These are phyloP conservation scores for Eucalyptus marginata DNA, from an alignment of 345 rosid species.

Conservation along the genomic window DNA sequence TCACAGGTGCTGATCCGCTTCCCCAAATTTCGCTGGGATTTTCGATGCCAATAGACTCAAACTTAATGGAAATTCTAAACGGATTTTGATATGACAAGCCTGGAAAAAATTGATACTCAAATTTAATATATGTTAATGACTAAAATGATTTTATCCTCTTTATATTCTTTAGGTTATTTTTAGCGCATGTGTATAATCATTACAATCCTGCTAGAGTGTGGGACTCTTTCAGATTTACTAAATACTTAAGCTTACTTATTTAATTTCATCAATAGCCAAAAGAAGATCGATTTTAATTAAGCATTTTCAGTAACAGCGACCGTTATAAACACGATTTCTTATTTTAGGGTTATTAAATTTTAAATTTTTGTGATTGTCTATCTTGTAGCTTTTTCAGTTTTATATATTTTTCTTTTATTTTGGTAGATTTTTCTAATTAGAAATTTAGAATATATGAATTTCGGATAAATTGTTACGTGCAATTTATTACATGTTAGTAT, in stretches of 20 bases:
- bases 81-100: background rate
- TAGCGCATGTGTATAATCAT: background rate
- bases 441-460: background rate
- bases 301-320: rapidly evolving
- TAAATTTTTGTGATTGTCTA: background rate
- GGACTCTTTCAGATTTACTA: background rate
- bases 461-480: rapidly evolving
- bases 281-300: too few species aligned
- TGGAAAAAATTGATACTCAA: background rate
- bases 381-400: background rate
- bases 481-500: background rate
- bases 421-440: background rate
- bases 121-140: background rate
- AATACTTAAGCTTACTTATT: background rate
- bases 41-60: background rate
- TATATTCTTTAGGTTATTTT: background rate
- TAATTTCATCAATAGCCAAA: background rate
- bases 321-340: background rate
- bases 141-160: background rate
- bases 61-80: background rate
- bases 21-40: background rate
- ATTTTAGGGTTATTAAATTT: background rate
- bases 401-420: too few species aligned
- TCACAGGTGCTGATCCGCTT: background rate
- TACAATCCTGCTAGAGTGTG: background rate